Base-by-base conservation (phyloP, 352 stramenopile species). In the Aphanomyces cochlioides region DNA sequence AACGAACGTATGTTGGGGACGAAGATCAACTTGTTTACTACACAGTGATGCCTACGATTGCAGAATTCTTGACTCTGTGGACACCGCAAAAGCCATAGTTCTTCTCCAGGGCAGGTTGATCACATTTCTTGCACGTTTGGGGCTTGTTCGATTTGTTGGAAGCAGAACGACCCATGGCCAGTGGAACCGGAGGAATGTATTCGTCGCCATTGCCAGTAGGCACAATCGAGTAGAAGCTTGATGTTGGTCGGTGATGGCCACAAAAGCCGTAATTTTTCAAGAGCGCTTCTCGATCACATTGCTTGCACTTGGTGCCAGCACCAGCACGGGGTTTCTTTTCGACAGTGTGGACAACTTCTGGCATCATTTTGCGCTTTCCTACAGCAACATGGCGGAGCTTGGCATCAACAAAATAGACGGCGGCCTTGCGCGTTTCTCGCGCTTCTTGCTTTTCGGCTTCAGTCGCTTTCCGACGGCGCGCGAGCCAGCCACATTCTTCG, bases 181-280 rank as follows among this genome's bases (percentile, higher is more conserved):
- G 43, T 12, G 43, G 43, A n/a, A 50, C 43, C 10, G 17, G 10
- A 12, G 43, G 17, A 12, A n/a, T n/a, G 17, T n/a, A 50, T 12
- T 50, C 43, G 43, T 50, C 43, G 2, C 43, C 43, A n/a, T 50
- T 50, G 43, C 10, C 43, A 37, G 54, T 28, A 6, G 54, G 54
- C 36, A 61, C 17, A 41, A 61, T 61, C 19, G 54, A 61, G 43
- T 61, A 61, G n/a, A 61, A 61, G 28, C 54, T 61, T 37, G 54
- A 61, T 37, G 54, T 61, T 6, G 54, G 54, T 41, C 54, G 54
- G 28, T 61, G 54, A 17, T 61, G 54, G 19, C 54, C 54, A 3
- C 54, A 61, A 40, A 61, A 61, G 19, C 54, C 54, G n/a, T 61
- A 61, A 5, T 61, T 61, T 37, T 61, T 61, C 6, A 61, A n/a